Percentiles rank a stretch among this genome's conserved stretches.
Conservation (phyloP, 108 stramenopile genomes). For the Halocafeteria seosinensis region DNA sequence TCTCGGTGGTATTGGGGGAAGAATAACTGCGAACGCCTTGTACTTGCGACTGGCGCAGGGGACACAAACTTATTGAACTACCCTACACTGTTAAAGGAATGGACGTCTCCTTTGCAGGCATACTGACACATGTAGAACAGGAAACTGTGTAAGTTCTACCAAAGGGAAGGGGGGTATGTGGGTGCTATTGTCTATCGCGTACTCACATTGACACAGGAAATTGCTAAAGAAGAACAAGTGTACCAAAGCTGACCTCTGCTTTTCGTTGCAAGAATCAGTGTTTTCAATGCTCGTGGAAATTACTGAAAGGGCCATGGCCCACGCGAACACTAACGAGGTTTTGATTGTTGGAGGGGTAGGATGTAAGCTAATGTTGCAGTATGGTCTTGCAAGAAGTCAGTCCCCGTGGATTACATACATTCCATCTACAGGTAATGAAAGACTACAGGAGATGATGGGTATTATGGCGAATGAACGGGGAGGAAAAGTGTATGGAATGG, state of each 20-base stretch:
- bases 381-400: too few species aligned
- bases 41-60: background rate
- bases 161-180: slow-evolving; percentile 37
- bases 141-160: slow-evolving; percentile 5
- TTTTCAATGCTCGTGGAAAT: slow-evolving; percentile 99
- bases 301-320: slow-evolving; percentile 97
- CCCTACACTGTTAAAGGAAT: slow-evolving; percentile 99
- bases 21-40: background rate
- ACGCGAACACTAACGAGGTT: slow-evolving; percentile 64
- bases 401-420: too few species aligned
- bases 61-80: slow-evolving; percentile 29
- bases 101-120: slow-evolving; percentile 77
- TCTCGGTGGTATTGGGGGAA: background rate
- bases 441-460: slow-evolving; percentile 90
- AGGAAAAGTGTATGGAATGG: slow-evolving; percentile 79
- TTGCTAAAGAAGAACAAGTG: slow-evolving; percentile 29
- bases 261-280: slow-evolving; percentile 85
- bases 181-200: too few species aligned
- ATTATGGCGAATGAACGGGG: slow-evolving; percentile 74
- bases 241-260: slow-evolving; percentile 75
- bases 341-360: slow-evolving; percentile 96
- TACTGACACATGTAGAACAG: slow-evolving; percentile 31
- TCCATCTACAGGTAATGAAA: slow-evolving; percentile 47
- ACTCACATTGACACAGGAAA: too few species aligned
- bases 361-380: too few species aligned